phyloP scores from a whole-genome alignment of 352 stramenopile species.

The Phytophthora multivora region DNA sequence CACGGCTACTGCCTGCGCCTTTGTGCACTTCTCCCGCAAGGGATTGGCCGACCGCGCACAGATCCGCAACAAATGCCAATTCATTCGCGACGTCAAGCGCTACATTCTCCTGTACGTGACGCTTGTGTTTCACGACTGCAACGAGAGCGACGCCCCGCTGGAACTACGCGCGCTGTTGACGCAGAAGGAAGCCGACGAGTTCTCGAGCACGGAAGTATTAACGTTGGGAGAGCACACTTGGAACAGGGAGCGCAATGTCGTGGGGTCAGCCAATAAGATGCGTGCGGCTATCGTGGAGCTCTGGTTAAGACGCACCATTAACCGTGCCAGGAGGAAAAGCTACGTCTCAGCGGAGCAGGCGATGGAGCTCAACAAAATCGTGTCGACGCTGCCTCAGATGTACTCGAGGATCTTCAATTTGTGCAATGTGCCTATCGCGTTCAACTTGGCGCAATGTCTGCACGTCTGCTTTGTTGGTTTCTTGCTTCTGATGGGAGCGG shows the following conservation, averaged over 20 bases:
- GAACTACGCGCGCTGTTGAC: conserved; percentile 52
- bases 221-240: conserved; percentile 49
- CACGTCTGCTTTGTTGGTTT: conserved; percentile 48
- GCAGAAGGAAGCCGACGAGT: conserved; percentile 45
- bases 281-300: conserved; percentile 60
- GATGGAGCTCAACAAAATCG: conserved; percentile 52
- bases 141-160: conserved; percentile 39
- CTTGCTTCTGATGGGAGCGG: conserved; percentile 42
- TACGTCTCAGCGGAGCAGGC: conserved; percentile 51
- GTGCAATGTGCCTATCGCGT: conserved; percentile 52
- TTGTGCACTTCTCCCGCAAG: conserved; percentile 53
- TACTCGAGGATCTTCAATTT: conserved; percentile 59
- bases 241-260: conserved; percentile 48
- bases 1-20: conserved; percentile 44
- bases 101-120: conserved; percentile 60
- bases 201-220: conserved; percentile 44
- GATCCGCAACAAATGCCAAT: conserved; percentile 52
- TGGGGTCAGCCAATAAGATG: conserved; percentile 56
- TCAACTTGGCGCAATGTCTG: conserved; percentile 52
- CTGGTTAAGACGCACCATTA: conserved; percentile 56
- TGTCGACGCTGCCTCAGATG: conserved; percentile 54
- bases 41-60: conserved; percentile 33
- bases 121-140: conserved; percentile 66
- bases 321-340: conserved; percentile 40
- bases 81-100: conserved; percentile 65